These are phyloP conservation scores for Hyparrhenia diplandra DNA, from an alignment of 176 grass and related monocot species.

Conservation along the genomic window DNA sequence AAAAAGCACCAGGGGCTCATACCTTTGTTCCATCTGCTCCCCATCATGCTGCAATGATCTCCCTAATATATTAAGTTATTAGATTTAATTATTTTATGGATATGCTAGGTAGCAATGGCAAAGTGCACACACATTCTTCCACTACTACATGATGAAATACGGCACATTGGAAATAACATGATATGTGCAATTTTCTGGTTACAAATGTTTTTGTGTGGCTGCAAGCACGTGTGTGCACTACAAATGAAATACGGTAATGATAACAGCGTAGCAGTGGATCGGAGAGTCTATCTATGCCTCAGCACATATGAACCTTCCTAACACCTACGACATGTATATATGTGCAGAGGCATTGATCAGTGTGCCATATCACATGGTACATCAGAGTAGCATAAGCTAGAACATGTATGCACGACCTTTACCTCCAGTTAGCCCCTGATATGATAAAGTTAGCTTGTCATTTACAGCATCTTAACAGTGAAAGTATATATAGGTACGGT, in stretches of 20 bases:
- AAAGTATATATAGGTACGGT: slow-evolving; percentile 44
- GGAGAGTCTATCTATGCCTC: background rate
- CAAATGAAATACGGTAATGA: background rate
- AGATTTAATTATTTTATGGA: slow-evolving; percentile 25
- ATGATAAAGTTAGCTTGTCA: slow-evolving; percentile 58
- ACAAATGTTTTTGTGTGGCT: background rate
- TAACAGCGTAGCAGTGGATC: background rate
- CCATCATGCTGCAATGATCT: slow-evolving; percentile 74
- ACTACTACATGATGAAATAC: slow-evolving; percentile 10
- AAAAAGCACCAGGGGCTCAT: slow-evolving; percentile 61
- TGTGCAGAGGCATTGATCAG: slow-evolving; percentile 24
- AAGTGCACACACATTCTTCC: slow-evolving; percentile 32
- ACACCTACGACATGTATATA: background rate
- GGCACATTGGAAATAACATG: slow-evolving; percentile 32
- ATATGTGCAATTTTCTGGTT: no score
- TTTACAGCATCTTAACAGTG: slow-evolving; percentile 71
- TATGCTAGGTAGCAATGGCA: slow-evolving; percentile 30
- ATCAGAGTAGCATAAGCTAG: background rate
- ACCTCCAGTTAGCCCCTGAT: slow-evolving; percentile 4
- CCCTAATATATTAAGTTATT: slow-evolving; percentile 29
- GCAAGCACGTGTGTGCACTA: background rate
- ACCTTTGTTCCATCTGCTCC: slow-evolving; percentile 85
- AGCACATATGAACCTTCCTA: slow-evolving; percentile 23
- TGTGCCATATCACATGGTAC: slow-evolving; percentile 28
- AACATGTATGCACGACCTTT: background rate